These are phyloP conservation scores for Wickerhamomyces queroliae DNA, from an alignment of 805 yeast species.

Conservation along the genomic window DNA sequence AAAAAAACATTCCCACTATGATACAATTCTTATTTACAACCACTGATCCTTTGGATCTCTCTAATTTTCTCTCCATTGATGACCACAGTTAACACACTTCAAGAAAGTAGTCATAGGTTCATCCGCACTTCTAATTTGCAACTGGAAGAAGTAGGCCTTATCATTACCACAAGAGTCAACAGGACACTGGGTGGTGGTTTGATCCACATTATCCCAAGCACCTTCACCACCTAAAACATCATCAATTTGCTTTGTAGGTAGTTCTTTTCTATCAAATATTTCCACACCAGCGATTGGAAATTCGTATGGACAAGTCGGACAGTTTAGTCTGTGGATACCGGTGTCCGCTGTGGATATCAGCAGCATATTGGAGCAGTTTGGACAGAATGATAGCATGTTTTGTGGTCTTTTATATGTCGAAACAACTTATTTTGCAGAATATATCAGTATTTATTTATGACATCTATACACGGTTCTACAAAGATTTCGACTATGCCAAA, in stretches of 20 bases:
- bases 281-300: conserved; percentile 82
- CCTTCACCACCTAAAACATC: conserved; percentile 96
- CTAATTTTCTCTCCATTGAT: conserved; percentile 95
- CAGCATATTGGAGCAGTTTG: conserved; percentile 89
- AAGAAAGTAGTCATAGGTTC: conserved; percentile 99
- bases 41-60: too few species aligned
- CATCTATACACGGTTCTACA: too few species aligned
- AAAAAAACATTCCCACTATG: not conserved
- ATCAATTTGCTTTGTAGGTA: conserved; percentile 87
- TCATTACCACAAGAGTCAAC: conserved; percentile 77
- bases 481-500: too few species aligned
- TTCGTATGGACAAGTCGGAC: conserved; percentile 94
- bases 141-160: conserved; percentile 93
- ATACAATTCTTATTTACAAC: too few species aligned
- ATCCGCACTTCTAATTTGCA: conserved; percentile 96
- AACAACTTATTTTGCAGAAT: too few species aligned
- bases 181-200: conserved; percentile 91
- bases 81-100: conserved; percentile 84
- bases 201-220: conserved; percentile 99
- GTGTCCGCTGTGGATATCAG: conserved; percentile 57
- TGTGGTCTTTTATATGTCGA: too few species aligned
- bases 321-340: conserved; percentile 64
- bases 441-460: too few species aligned
- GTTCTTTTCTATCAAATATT: conserved; percentile 76
- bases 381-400: conserved; percentile 90